Evolutionary conservation across 2,329 filamentous ascomycete genomes (phyloP).

Genomic region (Rhexocercosporidium sp.): DNA sequence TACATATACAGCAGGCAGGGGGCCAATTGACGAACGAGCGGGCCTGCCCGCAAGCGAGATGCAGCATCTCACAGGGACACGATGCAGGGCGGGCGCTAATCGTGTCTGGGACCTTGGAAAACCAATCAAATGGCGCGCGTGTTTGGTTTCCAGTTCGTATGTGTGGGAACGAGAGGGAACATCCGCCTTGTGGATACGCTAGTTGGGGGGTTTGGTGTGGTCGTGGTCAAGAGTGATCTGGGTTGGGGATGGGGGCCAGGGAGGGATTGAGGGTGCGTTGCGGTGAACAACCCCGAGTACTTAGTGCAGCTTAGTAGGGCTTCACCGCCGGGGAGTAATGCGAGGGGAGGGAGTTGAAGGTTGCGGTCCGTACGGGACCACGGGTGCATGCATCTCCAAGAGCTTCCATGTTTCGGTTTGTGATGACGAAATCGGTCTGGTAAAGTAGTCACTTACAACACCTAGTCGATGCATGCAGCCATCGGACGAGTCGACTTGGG

Average conservation of each 20-base stretch:
- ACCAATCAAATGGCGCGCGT: background rate
- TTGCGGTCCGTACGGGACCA: background rate
- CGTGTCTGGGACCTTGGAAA: background rate
- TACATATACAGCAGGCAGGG: too few relatives aligned
- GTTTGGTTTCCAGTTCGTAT: background rate
- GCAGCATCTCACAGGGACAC: slow-evolving; percentile 1
- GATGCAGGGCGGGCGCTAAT: slow-evolving; percentile 14
- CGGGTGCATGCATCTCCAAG: background rate
- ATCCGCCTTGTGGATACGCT: background rate
- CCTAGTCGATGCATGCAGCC: background rate
- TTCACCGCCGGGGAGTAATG: background rate
- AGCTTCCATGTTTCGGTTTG: background rate
- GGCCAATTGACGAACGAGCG: slow-evolving; percentile 3
- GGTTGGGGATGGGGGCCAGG: background rate
- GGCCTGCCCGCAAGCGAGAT: slow-evolving; percentile 7
- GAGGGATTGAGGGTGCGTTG: background rate
- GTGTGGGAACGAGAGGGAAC: background rate
- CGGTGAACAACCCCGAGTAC: too few relatives aligned
- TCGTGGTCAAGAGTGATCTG: background rate
- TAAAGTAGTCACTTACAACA: background rate
- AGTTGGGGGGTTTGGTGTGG: too few relatives aligned
- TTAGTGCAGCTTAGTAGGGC: too few relatives aligned
- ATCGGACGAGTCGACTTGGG: background rate
- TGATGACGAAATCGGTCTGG: background rate
- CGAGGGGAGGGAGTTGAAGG: background rate